Percentiles rank a stretch among this genome's conserved stretches.
Conservation (phyloP, 805 yeast species). For the Dipodascopsis uninucleata region DNA sequence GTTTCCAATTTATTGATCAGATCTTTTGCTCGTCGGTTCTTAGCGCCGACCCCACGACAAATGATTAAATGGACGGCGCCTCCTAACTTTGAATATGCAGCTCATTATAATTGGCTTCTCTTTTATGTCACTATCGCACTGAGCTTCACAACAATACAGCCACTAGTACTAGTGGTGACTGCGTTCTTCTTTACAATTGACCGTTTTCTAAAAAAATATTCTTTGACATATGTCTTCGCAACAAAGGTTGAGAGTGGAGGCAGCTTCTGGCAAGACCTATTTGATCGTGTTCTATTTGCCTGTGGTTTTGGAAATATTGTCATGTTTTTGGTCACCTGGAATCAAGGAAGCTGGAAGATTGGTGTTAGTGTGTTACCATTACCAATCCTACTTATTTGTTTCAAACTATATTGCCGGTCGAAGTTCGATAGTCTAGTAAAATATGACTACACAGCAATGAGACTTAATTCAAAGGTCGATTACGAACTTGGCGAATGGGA, state of each 20-base stretch:
- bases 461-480: background rate
- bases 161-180: constrained; percentile 36
- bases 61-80: constrained; percentile 35
- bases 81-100: constrained; percentile 37
- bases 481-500: background rate
- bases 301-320: constrained; percentile 38
- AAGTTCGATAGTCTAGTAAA: constrained; percentile 8
- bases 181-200: constrained; percentile 35
- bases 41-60: constrained; percentile 36
- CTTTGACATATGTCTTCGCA: constrained; percentile 36
- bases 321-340: constrained; percentile 39
- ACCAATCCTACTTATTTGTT: constrained; percentile 31
- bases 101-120: constrained; percentile 34
- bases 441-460: constrained; percentile 2
- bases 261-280: constrained; percentile 37
- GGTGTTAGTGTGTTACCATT: constrained; percentile 37
- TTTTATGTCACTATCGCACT: constrained; percentile 39
- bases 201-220: constrained; percentile 37
- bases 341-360: constrained; percentile 36
- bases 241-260: constrained; percentile 41
- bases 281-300: constrained; percentile 37
- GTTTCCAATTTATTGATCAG: constrained; percentile 31
- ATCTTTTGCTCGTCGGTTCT: constrained; percentile 28
- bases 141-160: constrained; percentile 40
- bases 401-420: constrained; percentile 30